Evolutionary conservation across 2,329 filamentous ascomycete species (phyloP), one percentile per base, ranked within the genome.

Genomic region (Alternaria sp.): DNA sequence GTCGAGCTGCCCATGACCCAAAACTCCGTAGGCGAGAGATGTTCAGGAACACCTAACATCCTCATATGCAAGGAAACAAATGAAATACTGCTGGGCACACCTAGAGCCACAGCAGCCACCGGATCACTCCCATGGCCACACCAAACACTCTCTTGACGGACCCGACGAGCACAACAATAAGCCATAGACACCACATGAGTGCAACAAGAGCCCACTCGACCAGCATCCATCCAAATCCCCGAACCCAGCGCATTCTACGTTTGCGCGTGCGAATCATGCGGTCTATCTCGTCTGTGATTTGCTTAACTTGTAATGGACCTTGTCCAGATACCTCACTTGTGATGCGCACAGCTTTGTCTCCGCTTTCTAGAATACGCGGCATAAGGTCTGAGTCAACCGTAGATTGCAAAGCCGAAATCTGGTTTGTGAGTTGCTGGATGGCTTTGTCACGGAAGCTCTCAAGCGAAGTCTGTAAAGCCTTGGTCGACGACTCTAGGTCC

Each of bases 171-270:
- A 93, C 91, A 24, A 97, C 94, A 34, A 96, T 83, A 60, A 96
- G 87, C 93, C 94, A 98, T 16, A 96, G 89, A 79, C 91, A 93
- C 93, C 95, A 97, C 89, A 98, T 92, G 68, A 96, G 87, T 4
- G 91, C 91, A 39, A 98, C 88, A 18, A 98, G 85, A 51, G 88
- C 81, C 93, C 93, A 97, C 82, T 98, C 94, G 16, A 97, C 87
- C 20, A 90, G 80, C 55, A 93, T 88, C 86, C 93, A 98, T 14
- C 92, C 89, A 0, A 88, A 87, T 14, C 91, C 84, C 39, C 92
- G 84, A 24, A 93, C 79, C 88, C 92, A 93, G 55, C 92, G 84
- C 72, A 95, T 84, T 53, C 93, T 84, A 60, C 91, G 85, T 60
- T 91, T 84, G 52, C 93, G 84, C 82, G 92, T 89, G 72, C 91